Evolutionary conservation across 345 rosid species (phyloP).

Genomic region (Aegle marmelos): DNA sequence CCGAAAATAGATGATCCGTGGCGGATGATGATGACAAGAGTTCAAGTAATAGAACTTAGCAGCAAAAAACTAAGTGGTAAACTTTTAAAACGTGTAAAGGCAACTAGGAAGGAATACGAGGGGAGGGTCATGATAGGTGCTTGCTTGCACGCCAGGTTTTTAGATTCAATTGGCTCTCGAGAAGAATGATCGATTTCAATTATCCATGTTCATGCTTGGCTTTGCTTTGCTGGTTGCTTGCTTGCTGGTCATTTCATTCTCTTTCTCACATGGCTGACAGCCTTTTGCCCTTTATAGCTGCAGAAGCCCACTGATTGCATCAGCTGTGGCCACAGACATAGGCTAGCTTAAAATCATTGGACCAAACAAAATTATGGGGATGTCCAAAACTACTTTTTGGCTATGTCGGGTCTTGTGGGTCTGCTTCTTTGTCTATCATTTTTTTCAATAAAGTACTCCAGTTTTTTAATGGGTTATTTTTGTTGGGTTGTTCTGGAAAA

Average conservation of each 20-base stretch:
- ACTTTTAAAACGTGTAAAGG: conserved; percentile 10
- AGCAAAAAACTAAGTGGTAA: not conserved
- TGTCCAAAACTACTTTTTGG: conserved; percentile 20
- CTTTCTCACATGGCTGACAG: conserved; percentile 47
- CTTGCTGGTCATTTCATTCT: conserved; percentile 19
- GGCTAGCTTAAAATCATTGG: conserved; percentile 17
- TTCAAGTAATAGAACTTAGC: not conserved
- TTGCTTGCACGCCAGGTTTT: conserved; percentile 54
- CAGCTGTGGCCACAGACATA: conserved; percentile 12
- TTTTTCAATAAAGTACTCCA: not conserved
- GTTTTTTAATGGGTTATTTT: not conserved
- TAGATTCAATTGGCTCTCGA: not conserved
- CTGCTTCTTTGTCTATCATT: conserved; percentile 1
- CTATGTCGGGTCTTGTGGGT: not conserved
- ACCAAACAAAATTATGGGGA: conserved; percentile 17
- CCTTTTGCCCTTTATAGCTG: conserved; percentile 20
- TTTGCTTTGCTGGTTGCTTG: not conserved
- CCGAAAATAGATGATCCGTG: no score
- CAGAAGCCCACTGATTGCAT: conserved; percentile 25
- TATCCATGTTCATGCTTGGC: not conserved
- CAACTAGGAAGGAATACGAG: conserved; percentile 27
- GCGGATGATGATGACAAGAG: not conserved
- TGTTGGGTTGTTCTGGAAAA: not conserved
- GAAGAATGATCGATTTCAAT: not conserved
- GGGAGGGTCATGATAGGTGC: conserved; percentile 11